Conservation (phyloP, 2,329 filamentous ascomycete species). For the Cercospora zeina region DNA sequence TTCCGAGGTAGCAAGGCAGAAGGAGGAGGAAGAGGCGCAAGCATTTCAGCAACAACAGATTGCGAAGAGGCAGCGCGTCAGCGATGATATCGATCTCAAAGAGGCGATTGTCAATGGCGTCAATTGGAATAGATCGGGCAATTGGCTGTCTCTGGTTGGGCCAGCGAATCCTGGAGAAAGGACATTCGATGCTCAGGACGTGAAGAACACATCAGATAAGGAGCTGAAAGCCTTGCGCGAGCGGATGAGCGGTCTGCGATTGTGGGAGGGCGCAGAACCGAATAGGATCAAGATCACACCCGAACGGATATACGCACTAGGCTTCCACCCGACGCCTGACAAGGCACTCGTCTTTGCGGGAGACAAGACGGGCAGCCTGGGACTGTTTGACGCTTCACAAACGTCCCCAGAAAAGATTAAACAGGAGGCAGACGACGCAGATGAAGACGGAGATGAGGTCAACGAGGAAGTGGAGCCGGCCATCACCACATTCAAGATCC, state of each 20-base stretch:
- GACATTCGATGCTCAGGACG: constrained; percentile 83
- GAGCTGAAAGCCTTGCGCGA: constrained; percentile 71
- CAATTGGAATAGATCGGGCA: constrained; percentile 64
- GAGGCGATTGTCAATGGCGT: constrained; percentile 80
- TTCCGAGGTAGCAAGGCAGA: constrained; percentile 67
- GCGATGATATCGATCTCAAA: constrained; percentile 67
- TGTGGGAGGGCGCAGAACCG: constrained; percentile 83
- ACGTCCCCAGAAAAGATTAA: constrained; percentile 49
- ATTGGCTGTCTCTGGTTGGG: constrained; percentile 67
- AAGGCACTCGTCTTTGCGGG: constrained; percentile 91
- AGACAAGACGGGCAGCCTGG: constrained; percentile 88
- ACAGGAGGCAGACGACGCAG: constrained; percentile 57
- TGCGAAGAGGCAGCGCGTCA: constrained; percentile 62
- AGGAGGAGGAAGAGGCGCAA: constrained; percentile 64
- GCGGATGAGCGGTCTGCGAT: constrained; percentile 71
- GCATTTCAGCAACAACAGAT: constrained; percentile 58
- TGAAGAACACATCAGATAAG: constrained; percentile 75
- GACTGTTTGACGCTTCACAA: constrained; percentile 86
- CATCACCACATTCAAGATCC: constrained; percentile 88
- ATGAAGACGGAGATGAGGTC: constrained; percentile 66
- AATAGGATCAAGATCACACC: constrained; percentile 89
- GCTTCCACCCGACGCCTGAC: constrained; percentile 81
- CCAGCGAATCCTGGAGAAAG: constrained; percentile 75
- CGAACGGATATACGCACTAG: constrained; percentile 80
- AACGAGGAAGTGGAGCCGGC: constrained; percentile 67